Conservation (phyloP, 2,329 filamentous ascomycete species). For the Diaporthe sp. region DNA sequence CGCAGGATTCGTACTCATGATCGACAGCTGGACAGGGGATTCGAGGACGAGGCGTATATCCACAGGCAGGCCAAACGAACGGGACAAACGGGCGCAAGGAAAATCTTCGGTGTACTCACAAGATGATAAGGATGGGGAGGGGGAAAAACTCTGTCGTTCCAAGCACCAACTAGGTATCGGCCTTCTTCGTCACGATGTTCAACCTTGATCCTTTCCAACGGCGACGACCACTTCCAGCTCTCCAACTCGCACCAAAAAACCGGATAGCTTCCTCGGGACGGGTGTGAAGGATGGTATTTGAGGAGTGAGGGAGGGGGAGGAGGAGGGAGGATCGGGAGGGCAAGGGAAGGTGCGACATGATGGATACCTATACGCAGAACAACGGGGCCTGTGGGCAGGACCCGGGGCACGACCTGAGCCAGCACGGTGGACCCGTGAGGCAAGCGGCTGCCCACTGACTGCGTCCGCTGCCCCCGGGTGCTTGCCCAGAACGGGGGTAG, state of each 20-base stretch:
- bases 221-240: slow-evolving; percentile 39
- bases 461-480: not conserved
- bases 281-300: slow-evolving; percentile 15
- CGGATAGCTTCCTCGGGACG: slow-evolving; percentile 13
- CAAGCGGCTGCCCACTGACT: slow-evolving; percentile 11
- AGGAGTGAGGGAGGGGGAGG: slow-evolving; percentile 5
- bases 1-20: not conserved
- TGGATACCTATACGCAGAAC: slow-evolving; percentile 32
- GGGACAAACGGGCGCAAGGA: not conserved
- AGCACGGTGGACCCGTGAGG: slow-evolving; percentile 6
- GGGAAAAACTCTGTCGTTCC: slow-evolving; percentile 33
- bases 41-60: not conserved
- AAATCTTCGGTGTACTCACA: slow-evolving; percentile 15
- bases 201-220: slow-evolving; percentile 36
- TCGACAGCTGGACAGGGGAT: not conserved
- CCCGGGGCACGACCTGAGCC: not conserved
- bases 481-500: slow-evolving; percentile 19
- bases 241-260: slow-evolving; percentile 38
- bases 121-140: slow-evolving; percentile 4
- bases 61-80: not conserved
- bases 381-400: slow-evolving; percentile 17
- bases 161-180: not conserved
- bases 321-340: not conserved
- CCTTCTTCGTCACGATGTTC: slow-evolving; percentile 34
- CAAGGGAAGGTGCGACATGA: slow-evolving; percentile 33